Evolutionary conservation across 768 basidiomycete species (phyloP).

Genomic region (Zangia roseola): DNA sequence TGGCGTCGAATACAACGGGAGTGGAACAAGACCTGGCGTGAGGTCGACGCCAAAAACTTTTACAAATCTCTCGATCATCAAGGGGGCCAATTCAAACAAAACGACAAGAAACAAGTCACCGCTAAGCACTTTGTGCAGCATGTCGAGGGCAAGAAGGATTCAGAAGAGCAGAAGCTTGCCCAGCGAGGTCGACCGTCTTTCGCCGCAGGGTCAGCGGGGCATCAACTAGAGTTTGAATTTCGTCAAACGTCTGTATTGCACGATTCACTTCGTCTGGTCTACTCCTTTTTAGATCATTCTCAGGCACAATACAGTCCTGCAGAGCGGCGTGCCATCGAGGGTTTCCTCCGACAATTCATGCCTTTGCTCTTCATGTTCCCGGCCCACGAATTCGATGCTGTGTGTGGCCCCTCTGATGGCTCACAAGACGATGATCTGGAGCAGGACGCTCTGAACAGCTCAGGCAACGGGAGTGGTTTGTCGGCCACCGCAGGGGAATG

Average conservation of each 20-base stretch:
- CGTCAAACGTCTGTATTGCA: constrained; percentile 77
- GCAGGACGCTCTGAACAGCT: constrained; percentile 22
- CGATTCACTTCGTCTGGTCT: constrained; percentile 87
- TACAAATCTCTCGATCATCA: constrained; percentile 98
- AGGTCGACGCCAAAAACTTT: constrained; percentile 96
- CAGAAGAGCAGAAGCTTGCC: constrained; percentile 45
- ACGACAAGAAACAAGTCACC: constrained; percentile 92
- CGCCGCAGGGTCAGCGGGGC: constrained; percentile 47
- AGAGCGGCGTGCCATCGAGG: constrained; percentile 83
- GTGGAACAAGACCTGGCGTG: constrained; percentile 96
- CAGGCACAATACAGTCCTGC: constrained; percentile 67
- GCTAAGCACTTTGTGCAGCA: constrained; percentile 80
- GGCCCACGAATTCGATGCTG: constrained; percentile 63
- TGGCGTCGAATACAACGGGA: constrained; percentile 94
- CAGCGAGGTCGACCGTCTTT: constrained; percentile 36
- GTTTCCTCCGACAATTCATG: constrained; percentile 81
- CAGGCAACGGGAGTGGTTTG: constrained; percentile 40
- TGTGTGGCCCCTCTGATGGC: constrained; percentile 55
- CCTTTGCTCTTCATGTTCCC: constrained; percentile 76
- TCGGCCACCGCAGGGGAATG: constrained; percentile 65
- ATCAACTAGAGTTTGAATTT: constrained; percentile 80
- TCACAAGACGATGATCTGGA: constrained; percentile 38
- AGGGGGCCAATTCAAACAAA: constrained; percentile 90
- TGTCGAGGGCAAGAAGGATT: constrained; percentile 66
- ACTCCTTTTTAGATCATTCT: constrained; percentile 88